phyloP scores from a whole-genome alignment of 345 rosid species.

The Noccaea caerulescens region DNA sequence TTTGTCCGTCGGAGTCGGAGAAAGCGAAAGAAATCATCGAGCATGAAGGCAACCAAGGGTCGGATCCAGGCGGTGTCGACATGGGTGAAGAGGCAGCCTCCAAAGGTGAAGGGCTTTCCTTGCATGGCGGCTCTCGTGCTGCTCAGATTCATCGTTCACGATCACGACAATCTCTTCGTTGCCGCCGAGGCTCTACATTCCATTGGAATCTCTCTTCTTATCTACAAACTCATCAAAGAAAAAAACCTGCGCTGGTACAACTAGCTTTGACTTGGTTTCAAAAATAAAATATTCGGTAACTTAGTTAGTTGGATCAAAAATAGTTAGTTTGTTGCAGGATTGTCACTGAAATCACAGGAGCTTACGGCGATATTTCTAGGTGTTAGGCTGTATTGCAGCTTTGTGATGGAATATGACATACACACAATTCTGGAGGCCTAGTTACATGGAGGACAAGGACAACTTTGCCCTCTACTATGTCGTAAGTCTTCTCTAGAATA shows the following conservation, averaged over 20 bases:
- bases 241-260: slow-evolving; percentile 85
- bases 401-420: slow-evolving; percentile 94
- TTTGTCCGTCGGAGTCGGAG: no score
- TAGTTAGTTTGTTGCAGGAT: no score
- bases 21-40: neutral
- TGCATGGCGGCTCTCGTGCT: slow-evolving; percentile 76
- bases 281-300: no score
- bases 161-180: slow-evolving; percentile 91
- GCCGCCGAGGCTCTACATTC: slow-evolving; percentile 96
- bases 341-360: slow-evolving; percentile 89
- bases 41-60: slow-evolving; percentile 67
- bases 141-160: slow-evolving; percentile 84
- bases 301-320: no score
- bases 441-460: slow-evolving; percentile 93
- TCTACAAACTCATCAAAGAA: slow-evolving; percentile 87
- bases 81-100: slow-evolving; percentile 89
- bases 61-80: slow-evolving; percentile 65
- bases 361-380: slow-evolving; percentile 88
- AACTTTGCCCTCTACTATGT: slow-evolving; percentile 84
- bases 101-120: slow-evolving; percentile 87
- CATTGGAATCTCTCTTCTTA: slow-evolving; percentile 79
- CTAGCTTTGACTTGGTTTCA: neutral
- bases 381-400: slow-evolving; percentile 89
- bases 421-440: slow-evolving; percentile 82
- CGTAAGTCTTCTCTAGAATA: slow-evolving; percentile 40